Evolutionary conservation across 345 rosid genomes (phyloP).

Genomic region (Gossypium mustelinum): DNA sequence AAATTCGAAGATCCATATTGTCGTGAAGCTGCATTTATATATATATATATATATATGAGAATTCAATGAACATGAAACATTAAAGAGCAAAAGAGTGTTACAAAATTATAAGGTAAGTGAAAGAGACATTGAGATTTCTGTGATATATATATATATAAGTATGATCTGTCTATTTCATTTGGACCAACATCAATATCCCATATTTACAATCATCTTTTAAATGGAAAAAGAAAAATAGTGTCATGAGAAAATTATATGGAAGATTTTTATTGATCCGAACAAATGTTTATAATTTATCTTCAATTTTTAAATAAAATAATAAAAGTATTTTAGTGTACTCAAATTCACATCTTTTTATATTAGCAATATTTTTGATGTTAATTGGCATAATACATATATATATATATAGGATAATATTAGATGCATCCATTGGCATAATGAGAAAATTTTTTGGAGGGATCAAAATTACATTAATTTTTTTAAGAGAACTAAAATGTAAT

Average conservation of each 20-base stretch:
- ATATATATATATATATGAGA: too few species aligned
- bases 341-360: rapidly evolving
- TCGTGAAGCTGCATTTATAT: too few species aligned
- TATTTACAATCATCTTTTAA: background rate
- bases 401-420: too few species aligned
- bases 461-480: too few species aligned
- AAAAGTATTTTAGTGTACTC: too few species aligned
- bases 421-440: too few species aligned
- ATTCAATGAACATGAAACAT: background rate
- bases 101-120: background rate
- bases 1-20: background rate
- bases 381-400: too few species aligned
- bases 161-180: background rate
- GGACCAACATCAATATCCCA: background rate
- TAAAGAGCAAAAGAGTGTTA: background rate
- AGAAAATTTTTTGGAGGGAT: too few species aligned
- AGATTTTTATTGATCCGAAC: background rate
- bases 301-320: too few species aligned
- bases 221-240: background rate
- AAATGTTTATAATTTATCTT: background rate
- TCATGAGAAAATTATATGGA: background rate
- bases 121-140: background rate
- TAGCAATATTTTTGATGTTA: rapidly evolving
- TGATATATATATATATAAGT: background rate
- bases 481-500: too few species aligned